Base-by-base conservation (phyloP, 495 filamentous ascomycete genomes). In the Aspergillus ostianus region DNA sequence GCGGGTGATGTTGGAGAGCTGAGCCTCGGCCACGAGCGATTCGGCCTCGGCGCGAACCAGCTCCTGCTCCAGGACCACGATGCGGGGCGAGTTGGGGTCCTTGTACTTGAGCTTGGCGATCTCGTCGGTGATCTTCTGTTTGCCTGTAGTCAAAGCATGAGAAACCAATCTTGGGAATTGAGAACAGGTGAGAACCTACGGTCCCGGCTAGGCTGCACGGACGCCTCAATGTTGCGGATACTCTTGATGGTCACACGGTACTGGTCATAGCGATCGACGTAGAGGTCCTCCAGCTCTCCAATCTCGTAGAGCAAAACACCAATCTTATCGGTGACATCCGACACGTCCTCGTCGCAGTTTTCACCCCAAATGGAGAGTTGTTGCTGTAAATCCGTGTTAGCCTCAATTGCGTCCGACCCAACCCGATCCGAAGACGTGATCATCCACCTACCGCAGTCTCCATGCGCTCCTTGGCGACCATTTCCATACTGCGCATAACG, bases 51-150 rank as follows among this genome's bases (percentile, higher is more conserved):
- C 95, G 65, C 94, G 94, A 60, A 98, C 94, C 55, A 98, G 89
- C 76, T 98, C 94, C 75, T 98, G 94, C 77, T 98, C 94, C 64
- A 98, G 88, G 36, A 98, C 92, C 55, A 96, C 92, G 55, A 98
- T 98, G 73, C 91, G 92, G 46, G 95, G 92, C 10, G 92, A 97
- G 80, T 95, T 95, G 32, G 94, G 94, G 73, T 98, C 95, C 79
- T 98, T 98, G 86, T 98, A 98, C 76, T 98, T 98, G 55, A 98
- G 85, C 73, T 98, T 94, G 18, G 94, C 93, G 65, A 98, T 98
- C 67, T 98, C 91, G 71, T 98, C 95, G 69, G 92, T 97, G 74
- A 98, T 98, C 80, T 98, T 98, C 75, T 98, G 94, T 77, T 98
- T 98, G 70, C 92, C 92, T 77, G 51, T 32, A 18, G 26, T 32